phyloP scores from a whole-genome alignment of 331 rosid species.

The Prunus yedoensis region DNA sequence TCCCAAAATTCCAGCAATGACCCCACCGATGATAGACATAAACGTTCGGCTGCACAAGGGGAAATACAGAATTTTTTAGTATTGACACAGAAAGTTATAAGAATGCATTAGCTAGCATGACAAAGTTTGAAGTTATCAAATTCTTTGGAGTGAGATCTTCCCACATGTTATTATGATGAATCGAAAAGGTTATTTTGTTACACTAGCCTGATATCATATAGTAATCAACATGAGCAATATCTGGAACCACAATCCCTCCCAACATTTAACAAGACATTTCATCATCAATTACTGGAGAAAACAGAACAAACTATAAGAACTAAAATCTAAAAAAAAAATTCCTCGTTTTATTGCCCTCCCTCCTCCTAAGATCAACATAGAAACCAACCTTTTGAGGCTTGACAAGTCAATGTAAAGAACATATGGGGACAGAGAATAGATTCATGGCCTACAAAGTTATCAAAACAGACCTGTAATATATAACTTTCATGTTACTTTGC shows the following conservation, averaged over 20 bases:
- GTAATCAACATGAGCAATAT: not conserved
- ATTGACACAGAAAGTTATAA: constrained; percentile 4
- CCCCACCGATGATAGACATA: constrained; percentile 86
- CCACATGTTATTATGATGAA: not conserved
- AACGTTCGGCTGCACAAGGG: constrained; percentile 77
- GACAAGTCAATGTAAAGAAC: not conserved
- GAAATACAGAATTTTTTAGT: not conserved
- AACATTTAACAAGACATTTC: not conserved
- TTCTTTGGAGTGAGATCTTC: not conserved
- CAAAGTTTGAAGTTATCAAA: not conserved
- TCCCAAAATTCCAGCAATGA: constrained; percentile 93
- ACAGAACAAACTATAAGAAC: no score
- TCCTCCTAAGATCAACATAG: not conserved
- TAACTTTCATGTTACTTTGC: constrained; percentile 80
- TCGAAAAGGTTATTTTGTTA: not conserved
- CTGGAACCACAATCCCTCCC: not conserved
- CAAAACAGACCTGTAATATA: constrained; percentile 80
- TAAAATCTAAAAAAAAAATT: no score
- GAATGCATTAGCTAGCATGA: not conserved
- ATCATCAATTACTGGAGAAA: no score
- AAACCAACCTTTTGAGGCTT: constrained; percentile 1
- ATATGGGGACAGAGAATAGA: not conserved
- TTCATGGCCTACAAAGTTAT: not conserved
- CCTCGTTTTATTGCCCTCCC: no score
- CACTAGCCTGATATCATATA: not conserved